phyloP scores from a whole-genome alignment of 176 grass and related monocot species.

The bread wheat (Triticum aestivum) region IWGSC_CS_RefSeq_v2.1 NC_057813.1:392373141-392373640 shows the following conservation, averaged over 20 bases:
- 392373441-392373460: not conserved
- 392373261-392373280: not conserved
- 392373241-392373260: not conserved
- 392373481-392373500: not conserved
- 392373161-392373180: not conserved
- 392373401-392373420: slow-evolving; percentile 10
- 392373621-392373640: slow-evolving; percentile 34
- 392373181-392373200: not conserved
- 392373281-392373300: not conserved
- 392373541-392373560: not conserved
- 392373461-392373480: slow-evolving; percentile 2
- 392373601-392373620: not conserved
- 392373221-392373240: not conserved
- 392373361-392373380: slow-evolving; percentile 33
- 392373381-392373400: not conserved
- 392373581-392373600: not conserved
- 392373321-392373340: slow-evolving; percentile 38
- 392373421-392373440: slow-evolving; percentile 9
- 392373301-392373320: slow-evolving; percentile 45
- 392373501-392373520: slow-evolving; percentile 14
- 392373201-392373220: not conserved
- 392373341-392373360: slow-evolving; percentile 42
- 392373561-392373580: slow-evolving; percentile 15
- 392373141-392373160: not conserved
- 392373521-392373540: slow-evolving; percentile 10